Percentiles rank a stretch among this genome's conserved stretches.
phyloP scores from a whole-genome alignment of 257 asterid species.

The Henckelia pumila region DNA sequence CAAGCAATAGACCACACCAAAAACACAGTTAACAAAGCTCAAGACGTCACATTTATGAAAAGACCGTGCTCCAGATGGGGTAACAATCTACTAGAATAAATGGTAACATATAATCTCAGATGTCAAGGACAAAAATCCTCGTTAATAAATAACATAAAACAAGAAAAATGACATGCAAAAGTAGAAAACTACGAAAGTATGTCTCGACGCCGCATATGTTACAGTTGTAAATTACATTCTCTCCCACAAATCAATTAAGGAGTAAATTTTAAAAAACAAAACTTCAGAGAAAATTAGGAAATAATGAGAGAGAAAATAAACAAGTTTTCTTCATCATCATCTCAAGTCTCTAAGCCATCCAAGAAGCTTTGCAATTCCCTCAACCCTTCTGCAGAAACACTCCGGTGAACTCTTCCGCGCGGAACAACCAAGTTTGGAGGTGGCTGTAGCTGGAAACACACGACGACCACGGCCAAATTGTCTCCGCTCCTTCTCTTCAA shows the following conservation, averaged over 20 bases:
- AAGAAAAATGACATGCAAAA: background rate
- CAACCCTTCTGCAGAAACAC: conserved; percentile 92
- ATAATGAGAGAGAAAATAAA: background rate
- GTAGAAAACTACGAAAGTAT: conserved; percentile 8
- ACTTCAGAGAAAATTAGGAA: conserved; percentile 10
- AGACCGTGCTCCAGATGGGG: background rate
- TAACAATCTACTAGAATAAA: background rate
- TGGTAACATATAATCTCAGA: background rate
- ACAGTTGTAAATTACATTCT: conserved; percentile 57
- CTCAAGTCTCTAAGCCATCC: conserved; percentile 62
- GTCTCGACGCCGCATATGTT: conserved; percentile 68
- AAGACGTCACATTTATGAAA: background rate
- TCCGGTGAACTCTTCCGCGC: conserved; percentile 86
- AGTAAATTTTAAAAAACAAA: conserved; percentile 10
- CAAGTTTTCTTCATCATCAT: conserved; percentile 21
- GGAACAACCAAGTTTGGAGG: conserved; percentile 72
- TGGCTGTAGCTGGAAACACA: conserved; percentile 73
- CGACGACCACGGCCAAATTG: conserved; percentile 77
- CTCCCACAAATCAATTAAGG: conserved; percentile 48
- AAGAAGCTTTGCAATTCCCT: conserved; percentile 80
- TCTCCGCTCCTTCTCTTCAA: conserved; percentile 86
- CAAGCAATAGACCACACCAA: too few species aligned
- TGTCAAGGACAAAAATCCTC: background rate
- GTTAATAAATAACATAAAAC: background rate
- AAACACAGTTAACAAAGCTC: background rate